Evolutionary conservation across 805 yeast genomes (phyloP).

Genomic region (Saccharomycopsis synnaedendra): DNA sequence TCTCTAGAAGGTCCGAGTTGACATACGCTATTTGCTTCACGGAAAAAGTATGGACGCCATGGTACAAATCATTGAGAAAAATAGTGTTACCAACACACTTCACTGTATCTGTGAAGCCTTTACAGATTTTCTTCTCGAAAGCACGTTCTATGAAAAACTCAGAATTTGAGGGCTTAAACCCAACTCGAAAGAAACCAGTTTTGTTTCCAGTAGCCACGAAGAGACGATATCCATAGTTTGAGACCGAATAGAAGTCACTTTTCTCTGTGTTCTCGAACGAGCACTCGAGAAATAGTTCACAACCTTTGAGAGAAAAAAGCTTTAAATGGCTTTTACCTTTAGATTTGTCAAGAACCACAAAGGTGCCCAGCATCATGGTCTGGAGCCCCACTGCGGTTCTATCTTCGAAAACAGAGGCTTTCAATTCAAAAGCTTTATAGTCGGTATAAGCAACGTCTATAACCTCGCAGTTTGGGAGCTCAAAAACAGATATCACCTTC

Average conservation of each 20-base stretch:
- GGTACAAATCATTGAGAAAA: constrained; percentile 6
- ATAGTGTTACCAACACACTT: constrained; percentile 1
- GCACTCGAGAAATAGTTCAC: neutral
- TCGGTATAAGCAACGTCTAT: too few relatives aligned
- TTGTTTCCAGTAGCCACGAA: constrained; percentile 9
- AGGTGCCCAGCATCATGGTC: constrained; percentile 4
- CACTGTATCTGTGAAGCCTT: constrained; percentile 1
- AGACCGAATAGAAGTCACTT: constrained; percentile 1
- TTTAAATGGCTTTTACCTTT: neutral
- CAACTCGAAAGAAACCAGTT: constrained; percentile 10
- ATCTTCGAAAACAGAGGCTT: constrained; percentile 9
- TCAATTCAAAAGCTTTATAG: neutral
- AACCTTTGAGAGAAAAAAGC: constrained; percentile 1
- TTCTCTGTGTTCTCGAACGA: neutral
- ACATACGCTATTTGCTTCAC: constrained; percentile 2
- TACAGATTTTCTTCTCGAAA: constrained; percentile 5
- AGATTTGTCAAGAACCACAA: constrained; percentile 1
- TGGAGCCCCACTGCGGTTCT: constrained; percentile 12
- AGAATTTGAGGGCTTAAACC: constrained; percentile 10
- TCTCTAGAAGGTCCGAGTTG: too few relatives aligned
- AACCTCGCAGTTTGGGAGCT: too few relatives aligned
- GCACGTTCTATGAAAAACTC: constrained; percentile 3
- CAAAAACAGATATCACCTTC: too few relatives aligned
- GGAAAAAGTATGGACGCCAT: constrained; percentile 8
- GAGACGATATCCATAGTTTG: constrained; percentile 12